These are phyloP conservation scores for Colletotrichum gloeosporioides DNA, from an alignment of 2,329 filamentous ascomycete genomes.

Conservation along the genomic window DNA sequence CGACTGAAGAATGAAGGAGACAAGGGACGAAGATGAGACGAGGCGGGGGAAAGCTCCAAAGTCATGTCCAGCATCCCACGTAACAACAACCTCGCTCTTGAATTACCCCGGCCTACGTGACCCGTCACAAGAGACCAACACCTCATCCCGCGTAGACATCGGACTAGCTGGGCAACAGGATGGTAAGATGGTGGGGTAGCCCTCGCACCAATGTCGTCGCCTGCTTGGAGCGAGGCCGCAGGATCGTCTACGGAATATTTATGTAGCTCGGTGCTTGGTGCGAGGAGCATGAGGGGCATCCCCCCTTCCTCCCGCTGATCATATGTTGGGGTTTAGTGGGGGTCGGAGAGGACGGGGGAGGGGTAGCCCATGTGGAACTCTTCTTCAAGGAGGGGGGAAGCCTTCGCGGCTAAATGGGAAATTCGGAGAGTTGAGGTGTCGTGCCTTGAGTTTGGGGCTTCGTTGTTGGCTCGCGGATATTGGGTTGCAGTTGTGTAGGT, in stretches of 20 bases:
- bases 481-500: neutral
- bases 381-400: neutral
- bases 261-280: neutral
- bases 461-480: neutral
- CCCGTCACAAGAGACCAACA: neutral
- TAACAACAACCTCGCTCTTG: constrained; percentile 2
- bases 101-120: constrained; percentile 11
- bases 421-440: neutral
- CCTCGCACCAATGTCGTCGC: neutral
- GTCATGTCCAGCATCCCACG: neutral
- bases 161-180: neutral
- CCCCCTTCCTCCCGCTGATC: neutral
- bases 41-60: neutral
- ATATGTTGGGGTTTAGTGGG: constrained; percentile 7
- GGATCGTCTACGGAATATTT: neutral
- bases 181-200: neutral
- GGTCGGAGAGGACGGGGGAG: neutral
- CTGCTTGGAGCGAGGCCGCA: neutral
- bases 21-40: neutral
- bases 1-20: neutral
- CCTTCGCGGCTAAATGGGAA: constrained; percentile 15
- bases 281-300: neutral
- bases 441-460: neutral
- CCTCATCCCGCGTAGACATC: neutral
- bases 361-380: neutral